A percentile compares a stretch with the other conserved stretches of the same genome.
Evolutionary conservation across 352 stramenopile genomes (phyloP).

Genomic region (Elongisporangium anandrum): DNA sequence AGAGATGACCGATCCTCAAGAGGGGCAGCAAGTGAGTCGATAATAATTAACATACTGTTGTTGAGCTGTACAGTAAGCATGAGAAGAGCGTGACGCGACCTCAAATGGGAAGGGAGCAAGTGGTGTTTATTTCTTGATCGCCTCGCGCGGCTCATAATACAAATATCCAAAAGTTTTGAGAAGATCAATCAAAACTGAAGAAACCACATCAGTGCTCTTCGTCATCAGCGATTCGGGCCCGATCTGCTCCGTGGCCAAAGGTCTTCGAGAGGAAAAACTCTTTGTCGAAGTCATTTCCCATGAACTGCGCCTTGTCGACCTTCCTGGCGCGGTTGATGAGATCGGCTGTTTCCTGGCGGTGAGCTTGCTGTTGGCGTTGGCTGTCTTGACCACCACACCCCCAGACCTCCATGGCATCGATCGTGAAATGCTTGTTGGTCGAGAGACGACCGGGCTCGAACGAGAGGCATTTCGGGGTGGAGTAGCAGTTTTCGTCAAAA

Average conservation of each 20-base stretch:
- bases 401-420: constrained; percentile 76
- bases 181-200: background rate
- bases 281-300: constrained; percentile 81
- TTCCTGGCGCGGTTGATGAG: constrained; percentile 81
- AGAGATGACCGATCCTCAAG: constrained; percentile 26
- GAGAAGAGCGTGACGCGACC: background rate
- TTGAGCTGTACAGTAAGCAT: constrained; percentile 7
- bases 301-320: constrained; percentile 84
- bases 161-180: background rate
- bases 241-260: constrained; percentile 68
- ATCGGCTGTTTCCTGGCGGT: constrained; percentile 75
- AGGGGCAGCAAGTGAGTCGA: constrained; percentile 4
- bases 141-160: background rate
- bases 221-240: constrained; percentile 61
- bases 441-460: constrained; percentile 71
- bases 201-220: constrained; percentile 24
- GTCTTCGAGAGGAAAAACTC: constrained; percentile 79
- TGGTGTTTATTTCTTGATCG: background rate
- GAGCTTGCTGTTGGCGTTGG: constrained; percentile 39
- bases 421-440: constrained; percentile 45
- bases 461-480: constrained; percentile 60
- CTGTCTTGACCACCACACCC: constrained; percentile 68
- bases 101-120: background rate
- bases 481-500: constrained; percentile 81
- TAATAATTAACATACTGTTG: constrained; percentile 9